Base-by-base conservation (phyloP, 768 basidiomycete genomes). In the Asterophora lycoperdoides region DNA sequence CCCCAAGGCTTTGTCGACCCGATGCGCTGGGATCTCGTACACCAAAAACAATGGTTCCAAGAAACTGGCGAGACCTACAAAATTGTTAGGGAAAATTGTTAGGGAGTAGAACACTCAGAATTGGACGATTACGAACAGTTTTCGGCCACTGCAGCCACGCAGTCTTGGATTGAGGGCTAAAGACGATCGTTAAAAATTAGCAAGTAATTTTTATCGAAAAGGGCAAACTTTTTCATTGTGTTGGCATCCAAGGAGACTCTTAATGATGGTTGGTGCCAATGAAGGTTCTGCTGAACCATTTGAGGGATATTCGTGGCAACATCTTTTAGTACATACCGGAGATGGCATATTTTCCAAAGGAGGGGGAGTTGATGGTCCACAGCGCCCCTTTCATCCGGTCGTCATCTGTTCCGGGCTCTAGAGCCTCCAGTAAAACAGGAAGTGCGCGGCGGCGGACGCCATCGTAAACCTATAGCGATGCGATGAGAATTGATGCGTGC, bases 311-410 rank as follows among this genome's bases (percentile, higher is more conserved):
- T n/a, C 17, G 28, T 26, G 47, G 11, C 42, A 6, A 41, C 30
- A 19, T n/a, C 44, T 5, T n/a, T 18, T 15, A 36, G 18, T 13
- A 56, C 68, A 44, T 51, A 77, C 77, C 77, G 47, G 69, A 65
- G 9, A 75, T 65, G 1, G 77, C 78, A 62, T 76, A 79, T 61
- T 71, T 74, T 46, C 86, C 84, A 53, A 91, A 83, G 4, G 73
- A 71, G 8, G 81, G 71, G 8, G 74, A 70, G 58, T 87, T 84
- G 26, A 92, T 61, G 4, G 85, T 83, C 80, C 89, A 92, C 15
- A 93, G 66, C 3, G 89, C 88, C 8, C 93, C 93, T 69, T 96
- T 94, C 83, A 93, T 89, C n/a, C 86, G 77, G 62, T 92, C 89
- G 56, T 89, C 89, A 33, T 93, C 90, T 15, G 76, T 77, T 2